phyloP scores from a whole-genome alignment of 1,139 yeast species.

The Protomyces lactucae-debilis region DNA sequence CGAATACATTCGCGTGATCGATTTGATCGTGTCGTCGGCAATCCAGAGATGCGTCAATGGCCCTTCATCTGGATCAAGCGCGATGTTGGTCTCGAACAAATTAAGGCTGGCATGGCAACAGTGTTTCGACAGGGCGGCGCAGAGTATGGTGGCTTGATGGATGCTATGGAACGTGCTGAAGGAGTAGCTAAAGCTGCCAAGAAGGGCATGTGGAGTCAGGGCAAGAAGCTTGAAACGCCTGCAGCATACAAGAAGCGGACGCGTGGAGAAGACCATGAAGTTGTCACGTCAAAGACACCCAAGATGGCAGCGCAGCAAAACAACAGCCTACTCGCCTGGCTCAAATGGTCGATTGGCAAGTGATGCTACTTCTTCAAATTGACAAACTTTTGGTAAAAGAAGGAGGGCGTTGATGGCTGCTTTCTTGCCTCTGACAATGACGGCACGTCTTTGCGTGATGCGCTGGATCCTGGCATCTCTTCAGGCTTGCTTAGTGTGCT shows the following conservation, averaged over 20 bases:
- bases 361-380: not conserved
- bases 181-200: slow-evolving; percentile 51
- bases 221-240: slow-evolving; percentile 61
- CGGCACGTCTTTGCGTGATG: not conserved
- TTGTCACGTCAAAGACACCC: not conserved
- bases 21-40: slow-evolving; percentile 81
- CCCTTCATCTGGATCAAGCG: slow-evolving; percentile 62
- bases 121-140: slow-evolving; percentile 86
- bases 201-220: slow-evolving; percentile 62
- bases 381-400: not conserved
- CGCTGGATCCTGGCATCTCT: too few relatives aligned
- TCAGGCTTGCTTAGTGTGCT: not conserved
- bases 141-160: slow-evolving; percentile 76
- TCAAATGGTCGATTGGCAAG: not conserved
- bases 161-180: slow-evolving; percentile 56
- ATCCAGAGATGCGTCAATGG: slow-evolving; percentile 47
- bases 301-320: not conserved
- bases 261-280: slow-evolving; percentile 11
- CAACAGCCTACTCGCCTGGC: not conserved
- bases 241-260: slow-evolving; percentile 62
- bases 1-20: slow-evolving; percentile 82
- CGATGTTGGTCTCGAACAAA: slow-evolving; percentile 84
- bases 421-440: not conserved
- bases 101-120: slow-evolving; percentile 73
- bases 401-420: not conserved